Evolutionary conservation across 2,329 filamentous ascomycete species (phyloP).

Genomic region (Penicillium decumbens): DNA sequence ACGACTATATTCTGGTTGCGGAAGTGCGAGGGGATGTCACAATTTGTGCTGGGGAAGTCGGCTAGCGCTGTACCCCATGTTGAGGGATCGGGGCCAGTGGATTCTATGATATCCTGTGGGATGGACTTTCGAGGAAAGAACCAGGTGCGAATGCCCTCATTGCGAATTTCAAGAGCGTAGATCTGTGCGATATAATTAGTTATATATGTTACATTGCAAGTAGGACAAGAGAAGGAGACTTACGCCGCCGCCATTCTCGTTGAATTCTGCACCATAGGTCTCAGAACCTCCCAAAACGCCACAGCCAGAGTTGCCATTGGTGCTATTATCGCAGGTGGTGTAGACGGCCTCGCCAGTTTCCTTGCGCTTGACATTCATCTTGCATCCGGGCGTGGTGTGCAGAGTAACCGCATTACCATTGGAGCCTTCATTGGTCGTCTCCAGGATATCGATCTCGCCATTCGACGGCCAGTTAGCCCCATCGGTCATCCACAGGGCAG

Average conservation of each 20-base stretch:
- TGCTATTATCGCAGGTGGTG: slow-evolving; percentile 50
- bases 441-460: slow-evolving; percentile 63
- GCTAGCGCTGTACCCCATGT: slow-evolving; percentile 60
- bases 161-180: slow-evolving; percentile 59
- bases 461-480: slow-evolving; percentile 57
- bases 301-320: slow-evolving; percentile 55
- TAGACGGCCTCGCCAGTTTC: slow-evolving; percentile 46
- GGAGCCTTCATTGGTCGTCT: slow-evolving; percentile 53
- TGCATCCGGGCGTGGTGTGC: slow-evolving; percentile 55
- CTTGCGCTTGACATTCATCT: slow-evolving; percentile 51
- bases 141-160: slow-evolving; percentile 60
- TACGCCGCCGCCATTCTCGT: slow-evolving; percentile 52
- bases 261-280: slow-evolving; percentile 53
- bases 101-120: slow-evolving; percentile 50
- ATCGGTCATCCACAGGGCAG: slow-evolving; percentile 63
- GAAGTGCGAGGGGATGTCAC: slow-evolving; percentile 58
- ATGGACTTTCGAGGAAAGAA: slow-evolving; percentile 51
- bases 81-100: slow-evolving; percentile 54
- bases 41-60: slow-evolving; percentile 62
- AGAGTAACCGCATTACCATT: slow-evolving; percentile 58
- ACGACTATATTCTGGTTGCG: slow-evolving; percentile 61
- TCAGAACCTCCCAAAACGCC: slow-evolving; percentile 45
- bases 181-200: slow-evolving; percentile 28
- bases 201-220: too few relatives aligned
- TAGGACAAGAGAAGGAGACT: slow-evolving; percentile 8